phyloP scores from a whole-genome alignment of 352 stramenopile genomes.

The Globisporangium alternatum region DNA sequence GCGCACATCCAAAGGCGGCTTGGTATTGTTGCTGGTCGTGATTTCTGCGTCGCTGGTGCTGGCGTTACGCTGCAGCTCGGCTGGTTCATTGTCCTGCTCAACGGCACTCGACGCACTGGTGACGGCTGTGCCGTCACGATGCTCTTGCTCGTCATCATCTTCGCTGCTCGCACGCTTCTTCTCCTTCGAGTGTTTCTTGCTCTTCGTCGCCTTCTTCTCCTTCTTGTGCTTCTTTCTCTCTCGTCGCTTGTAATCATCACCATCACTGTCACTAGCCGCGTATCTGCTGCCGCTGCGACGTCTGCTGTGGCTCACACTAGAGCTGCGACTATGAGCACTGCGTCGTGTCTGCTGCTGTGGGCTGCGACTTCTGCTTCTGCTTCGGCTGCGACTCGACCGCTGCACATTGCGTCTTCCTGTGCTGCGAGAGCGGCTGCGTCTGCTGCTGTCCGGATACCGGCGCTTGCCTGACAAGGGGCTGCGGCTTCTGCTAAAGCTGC shows the following conservation, averaged over 20 bases:
- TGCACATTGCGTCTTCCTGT: neutral
- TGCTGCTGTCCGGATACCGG: neutral
- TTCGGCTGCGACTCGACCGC: conserved; percentile 11
- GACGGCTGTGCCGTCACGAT: neutral
- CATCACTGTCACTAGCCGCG: conserved; percentile 6
- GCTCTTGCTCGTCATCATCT: neutral
- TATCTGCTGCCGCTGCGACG: conserved; percentile 9
- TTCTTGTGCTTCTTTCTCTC: conserved; percentile 21
- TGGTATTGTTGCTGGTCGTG: neutral
- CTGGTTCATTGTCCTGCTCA: conserved; percentile 4
- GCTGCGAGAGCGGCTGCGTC: neutral
- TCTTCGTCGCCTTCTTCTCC: conserved; percentile 24
- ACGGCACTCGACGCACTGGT: neutral
- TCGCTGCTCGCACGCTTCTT: neutral
- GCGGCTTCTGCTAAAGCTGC: neutral
- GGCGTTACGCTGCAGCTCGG: neutral
- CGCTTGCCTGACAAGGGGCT: neutral
- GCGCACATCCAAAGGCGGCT: conserved; percentile 25
- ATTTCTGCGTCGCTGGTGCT: no score
- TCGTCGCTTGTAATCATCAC: conserved; percentile 10
- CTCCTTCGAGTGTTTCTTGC: conserved; percentile 24
- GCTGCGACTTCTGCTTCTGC: conserved; percentile 14
- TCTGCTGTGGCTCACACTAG: neutral
- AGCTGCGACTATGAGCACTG: neutral
- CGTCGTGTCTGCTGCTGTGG: neutral